These are phyloP conservation scores for Podospora pseudocomata DNA, from an alignment of 495 filamentous ascomycete genomes.

Conservation along the genomic window DNA sequence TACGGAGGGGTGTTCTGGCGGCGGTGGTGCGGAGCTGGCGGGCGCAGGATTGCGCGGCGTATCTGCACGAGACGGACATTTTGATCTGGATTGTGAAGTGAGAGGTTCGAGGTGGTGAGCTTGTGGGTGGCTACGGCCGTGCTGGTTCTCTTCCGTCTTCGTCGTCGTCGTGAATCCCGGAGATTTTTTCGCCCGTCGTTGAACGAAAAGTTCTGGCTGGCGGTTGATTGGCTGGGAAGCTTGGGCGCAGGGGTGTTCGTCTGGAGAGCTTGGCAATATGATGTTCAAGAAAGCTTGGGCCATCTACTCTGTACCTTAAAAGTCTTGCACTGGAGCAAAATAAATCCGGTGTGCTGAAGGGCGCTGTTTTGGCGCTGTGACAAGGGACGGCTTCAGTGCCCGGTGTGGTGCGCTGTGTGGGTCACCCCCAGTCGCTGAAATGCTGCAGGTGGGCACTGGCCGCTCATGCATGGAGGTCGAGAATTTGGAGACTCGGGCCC, in stretches of 20 bases:
- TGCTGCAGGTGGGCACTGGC: constrained; percentile 2
- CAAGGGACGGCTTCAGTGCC: background rate
- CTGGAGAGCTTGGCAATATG: background rate
- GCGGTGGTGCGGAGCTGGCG: constrained; percentile 45
- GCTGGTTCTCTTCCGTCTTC: background rate
- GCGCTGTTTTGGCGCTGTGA: background rate
- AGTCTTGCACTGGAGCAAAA: constrained; percentile 17
- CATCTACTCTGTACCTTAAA: background rate
- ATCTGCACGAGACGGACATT: constrained; percentile 59
- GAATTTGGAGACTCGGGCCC: background rate
- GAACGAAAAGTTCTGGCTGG: constrained; percentile 24
- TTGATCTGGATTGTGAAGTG: constrained; percentile 20
- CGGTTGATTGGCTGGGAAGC: constrained; percentile 23
- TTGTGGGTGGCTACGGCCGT: background rate
- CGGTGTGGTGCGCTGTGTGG: background rate
- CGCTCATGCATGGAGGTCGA: constrained; percentile 6
- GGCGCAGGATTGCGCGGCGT: constrained; percentile 57
- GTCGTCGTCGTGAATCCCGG: constrained; percentile 19
- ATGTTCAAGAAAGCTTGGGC: background rate
- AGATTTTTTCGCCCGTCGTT: constrained; percentile 29
- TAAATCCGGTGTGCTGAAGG: constrained; percentile 14
- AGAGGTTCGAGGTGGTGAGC: constrained; percentile 8
- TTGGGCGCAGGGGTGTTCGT: background rate
- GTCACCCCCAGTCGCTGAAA: constrained; percentile 9
- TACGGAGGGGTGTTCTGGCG: constrained; percentile 28